Evolutionary conservation across 805 yeast species (phyloP), one percentile per base, ranked within the genome.

Genomic region (Ogataea glucozyma): DNA sequence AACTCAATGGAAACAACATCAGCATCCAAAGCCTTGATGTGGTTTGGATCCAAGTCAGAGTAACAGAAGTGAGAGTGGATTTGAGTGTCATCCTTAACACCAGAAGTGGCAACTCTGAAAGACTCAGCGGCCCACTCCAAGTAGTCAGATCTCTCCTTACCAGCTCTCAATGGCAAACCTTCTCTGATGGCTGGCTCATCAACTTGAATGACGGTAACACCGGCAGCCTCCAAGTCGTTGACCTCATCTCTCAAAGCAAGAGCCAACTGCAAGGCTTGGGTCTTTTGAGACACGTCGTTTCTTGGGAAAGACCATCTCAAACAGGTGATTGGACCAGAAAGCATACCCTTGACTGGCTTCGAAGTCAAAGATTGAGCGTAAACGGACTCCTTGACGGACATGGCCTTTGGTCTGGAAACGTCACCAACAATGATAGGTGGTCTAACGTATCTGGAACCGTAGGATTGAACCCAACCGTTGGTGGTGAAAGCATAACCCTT

Each of bases 261-360:
- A 69, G 95, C 95, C 68, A 93, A 85, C 81, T 93, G 99, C 71
- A 86, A 80, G 60, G 97, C 88, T 79, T 93, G 99, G 58, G 81
- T 79, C 78, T 86, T 80, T 76, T 86, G 90, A 52, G 95, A 77
- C 59, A 91, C 85, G 66, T 93, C 99, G 70, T 90, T 91, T 85
- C 99, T 88, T 79, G 99, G 99, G 97, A 93, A 93, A 62, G 99
- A 93, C 99, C 99, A 93, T 83, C 99, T 88, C 72, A 93, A 85
- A 76, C 95, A 88, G 69, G 99, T 93, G 64, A 93, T 93, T 71
- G 99, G 99, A 76, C 99, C 99, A 69, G 99, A 90, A 71, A 93
- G 85, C 99, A 93, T 93, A 88, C 99, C 99, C 83, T 93, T 93
- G 82, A 93, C 87, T 69, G 97, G 97, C 79, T 86, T 87, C 63